These are phyloP conservation scores for Brassica balearica DNA, from an alignment of 441 rosid species.

Conservation along the genomic window DNA sequence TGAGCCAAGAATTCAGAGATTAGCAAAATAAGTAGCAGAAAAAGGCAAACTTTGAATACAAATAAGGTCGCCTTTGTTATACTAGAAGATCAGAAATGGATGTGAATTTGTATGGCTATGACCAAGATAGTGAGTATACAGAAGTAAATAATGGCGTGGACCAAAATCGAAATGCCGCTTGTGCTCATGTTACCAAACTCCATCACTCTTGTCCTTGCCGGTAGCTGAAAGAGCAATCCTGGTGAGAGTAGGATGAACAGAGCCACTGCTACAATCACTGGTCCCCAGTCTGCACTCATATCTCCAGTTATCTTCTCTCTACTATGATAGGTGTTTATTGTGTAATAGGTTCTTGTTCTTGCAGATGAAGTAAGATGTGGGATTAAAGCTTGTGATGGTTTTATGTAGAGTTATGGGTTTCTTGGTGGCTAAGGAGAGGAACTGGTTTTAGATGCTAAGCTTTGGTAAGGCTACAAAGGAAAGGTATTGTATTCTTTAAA, in stretches of 20 bases:
- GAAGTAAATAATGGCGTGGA: slow-evolving; percentile 83
- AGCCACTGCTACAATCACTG: slow-evolving; percentile 70
- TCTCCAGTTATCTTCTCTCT: slow-evolving; percentile 14
- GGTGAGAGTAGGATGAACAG: slow-evolving; percentile 88
- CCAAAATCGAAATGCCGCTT: slow-evolving; percentile 84
- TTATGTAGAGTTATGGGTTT: slow-evolving; percentile 45
- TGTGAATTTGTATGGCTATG: slow-evolving; percentile 80
- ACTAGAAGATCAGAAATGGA: slow-evolving; percentile 50
- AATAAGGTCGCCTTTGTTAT: slow-evolving; percentile 22
- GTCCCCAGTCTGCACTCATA: slow-evolving; percentile 92
- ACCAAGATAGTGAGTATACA: slow-evolving; percentile 82
- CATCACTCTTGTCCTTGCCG: slow-evolving; percentile 72
- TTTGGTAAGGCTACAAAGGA: slow-evolving; percentile 41
- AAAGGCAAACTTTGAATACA: slow-evolving; percentile 23
- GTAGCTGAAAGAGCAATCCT: slow-evolving; percentile 88
- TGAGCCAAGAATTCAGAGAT: slow-evolving; percentile 33
- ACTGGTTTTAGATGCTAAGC: slow-evolving; percentile 44
- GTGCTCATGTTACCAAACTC: slow-evolving; percentile 97
- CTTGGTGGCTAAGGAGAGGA: slow-evolving; percentile 47
- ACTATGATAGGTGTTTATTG: slow-evolving; percentile 8
- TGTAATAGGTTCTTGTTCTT: slow-evolving; percentile 12
- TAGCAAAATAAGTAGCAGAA: neutral
- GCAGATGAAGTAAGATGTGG: slow-evolving; percentile 9
- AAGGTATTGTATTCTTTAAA: slow-evolving; percentile 47
- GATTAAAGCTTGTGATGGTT: slow-evolving; percentile 29